A percentile compares a stretch with the other conserved stretches of the same genome.
These are phyloP conservation scores for Nannochloropsis limnetica DNA, from an alignment of 352 stramenopile species.

Conservation along the genomic window DNA sequence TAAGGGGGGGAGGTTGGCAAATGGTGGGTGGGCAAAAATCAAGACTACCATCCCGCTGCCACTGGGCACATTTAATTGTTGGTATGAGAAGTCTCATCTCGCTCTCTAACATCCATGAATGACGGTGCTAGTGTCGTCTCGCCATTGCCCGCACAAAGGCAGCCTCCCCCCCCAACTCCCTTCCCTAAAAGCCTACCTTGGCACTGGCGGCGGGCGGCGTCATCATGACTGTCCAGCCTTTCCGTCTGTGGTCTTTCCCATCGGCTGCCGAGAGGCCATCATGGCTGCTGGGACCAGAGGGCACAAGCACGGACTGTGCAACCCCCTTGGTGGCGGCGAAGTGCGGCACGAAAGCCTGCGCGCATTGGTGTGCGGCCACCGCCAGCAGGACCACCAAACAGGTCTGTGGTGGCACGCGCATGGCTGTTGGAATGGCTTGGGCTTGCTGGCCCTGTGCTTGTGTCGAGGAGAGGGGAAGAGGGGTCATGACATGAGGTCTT, in stretches of 20 bases:
- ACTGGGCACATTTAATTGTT: not conserved
- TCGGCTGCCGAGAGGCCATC: not conserved
- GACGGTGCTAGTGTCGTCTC: not conserved
- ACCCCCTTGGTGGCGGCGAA: not conserved
- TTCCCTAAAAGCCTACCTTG: not conserved
- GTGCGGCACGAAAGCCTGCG: conserved; percentile 19
- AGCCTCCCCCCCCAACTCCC: not conserved
- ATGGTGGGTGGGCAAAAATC: not conserved
- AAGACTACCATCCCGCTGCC: not conserved
- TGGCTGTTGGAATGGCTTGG: not conserved
- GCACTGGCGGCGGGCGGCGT: not conserved
- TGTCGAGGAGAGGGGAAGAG: not conserved
- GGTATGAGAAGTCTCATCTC: not conserved
- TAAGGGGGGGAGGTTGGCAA: not conserved
- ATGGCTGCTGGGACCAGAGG: not conserved
- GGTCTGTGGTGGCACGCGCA: not conserved
- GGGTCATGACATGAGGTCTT: not conserved
- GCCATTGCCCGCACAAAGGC: not conserved
- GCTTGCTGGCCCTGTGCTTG: not conserved
- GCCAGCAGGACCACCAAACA: not conserved
- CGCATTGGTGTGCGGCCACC: not conserved
- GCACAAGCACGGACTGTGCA: not conserved
- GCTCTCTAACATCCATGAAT: not conserved
- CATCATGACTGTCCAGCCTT: not conserved
- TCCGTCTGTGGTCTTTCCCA: not conserved